Evolutionary conservation across 2,329 filamentous ascomycete species (phyloP), one percentile per base, ranked within the genome.

Genomic region (Xylaria sp.): DNA sequence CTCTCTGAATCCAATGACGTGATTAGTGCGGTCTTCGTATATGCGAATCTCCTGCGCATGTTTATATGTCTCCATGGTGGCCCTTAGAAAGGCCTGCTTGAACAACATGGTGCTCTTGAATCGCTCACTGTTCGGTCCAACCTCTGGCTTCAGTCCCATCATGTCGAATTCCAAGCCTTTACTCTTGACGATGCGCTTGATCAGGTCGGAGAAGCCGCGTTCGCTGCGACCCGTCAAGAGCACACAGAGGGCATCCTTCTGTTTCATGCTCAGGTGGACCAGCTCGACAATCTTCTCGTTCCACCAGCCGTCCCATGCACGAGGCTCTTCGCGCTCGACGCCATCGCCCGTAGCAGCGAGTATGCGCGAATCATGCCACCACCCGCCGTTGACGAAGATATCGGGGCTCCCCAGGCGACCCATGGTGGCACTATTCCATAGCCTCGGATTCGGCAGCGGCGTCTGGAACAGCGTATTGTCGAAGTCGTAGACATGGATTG

Each of bases 381-480:
- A 99, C 69, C 95, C 94, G 71, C 94, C 95, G 72, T 91, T 92
- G 68, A 89, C 82, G 73, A 98, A 92, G 59, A 87, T 85, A 71
- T 96, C 92, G 71, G 92, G 90, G 53, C 85, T 89, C 67, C 92
- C 89, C 11, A 99, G 84, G 67, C 89, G 86, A 54, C 93, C 93
- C 56, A 97, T 88, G 0, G 93, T 95, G 36, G 85, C 83, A 0
- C 87, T 87, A 71, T 90, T 91, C 96, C 96, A 99, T 76, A 99
- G 79, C 72, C 93, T 90, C 2, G 90, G 88, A 75, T 97, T 98
- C 1, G 96, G 96, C 1, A 97, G 83, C 5, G 96, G 96, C 15
- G 92, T 97, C 73, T 90, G 89, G 83, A 99, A 99, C 55, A 99
- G 82, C 42, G 95, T 98, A 77, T 99, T 98, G 80, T 99, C 96